Evolutionary conservation across 2,329 filamentous ascomycete genomes (phyloP).

Genomic region (Ramularia collo-cygni): DNA sequence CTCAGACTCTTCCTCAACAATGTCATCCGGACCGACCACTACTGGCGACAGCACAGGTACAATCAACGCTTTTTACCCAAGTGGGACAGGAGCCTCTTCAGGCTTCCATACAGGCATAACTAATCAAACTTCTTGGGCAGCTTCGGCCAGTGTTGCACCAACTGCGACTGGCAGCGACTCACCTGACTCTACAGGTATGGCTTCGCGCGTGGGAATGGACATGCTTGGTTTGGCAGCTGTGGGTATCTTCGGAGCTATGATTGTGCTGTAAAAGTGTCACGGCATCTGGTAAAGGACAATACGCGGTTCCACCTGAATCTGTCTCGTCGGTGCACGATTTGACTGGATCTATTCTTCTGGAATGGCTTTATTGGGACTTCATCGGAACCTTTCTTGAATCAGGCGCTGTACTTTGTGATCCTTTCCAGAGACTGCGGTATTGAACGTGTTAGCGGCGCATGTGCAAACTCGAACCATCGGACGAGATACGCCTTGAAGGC

Average conservation of each 20-base stretch:
- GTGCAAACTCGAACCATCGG: too few species aligned
- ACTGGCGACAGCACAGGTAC: slow-evolving; percentile 6
- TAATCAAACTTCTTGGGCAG: slow-evolving; percentile 10
- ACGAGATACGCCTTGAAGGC: too few species aligned
- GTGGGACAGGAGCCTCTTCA: slow-evolving; percentile 9
- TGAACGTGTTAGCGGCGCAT: too few species aligned
- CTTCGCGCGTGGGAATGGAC: slow-evolving; percentile 22
- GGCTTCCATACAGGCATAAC: slow-evolving; percentile 6
- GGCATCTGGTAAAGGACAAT: too few species aligned
- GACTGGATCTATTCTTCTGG: too few species aligned
- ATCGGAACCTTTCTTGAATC: too few species aligned
- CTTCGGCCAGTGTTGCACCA: slow-evolving; percentile 4
- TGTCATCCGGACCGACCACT: slow-evolving; percentile 7
- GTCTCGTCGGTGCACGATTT: too few species aligned
- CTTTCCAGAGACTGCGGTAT: too few species aligned
- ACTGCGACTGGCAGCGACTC: slow-evolving; percentile 3
- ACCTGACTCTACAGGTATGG: slow-evolving; percentile 12
- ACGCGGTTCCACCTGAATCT: too few species aligned
- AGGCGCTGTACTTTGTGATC: too few species aligned
- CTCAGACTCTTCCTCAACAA: slow-evolving; percentile 11
- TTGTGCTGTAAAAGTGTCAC: slow-evolving; percentile 12
- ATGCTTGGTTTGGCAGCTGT: slow-evolving; percentile 20
- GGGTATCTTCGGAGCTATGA: slow-evolving; percentile 22
- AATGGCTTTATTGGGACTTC: too few species aligned
- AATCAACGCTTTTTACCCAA: slow-evolving; percentile 6